Percentiles rank a stretch among this genome's conserved stretches.
Evolutionary conservation across 2,329 filamentous ascomycete species (phyloP).

Genomic region (Microsporum audouinii): DNA sequence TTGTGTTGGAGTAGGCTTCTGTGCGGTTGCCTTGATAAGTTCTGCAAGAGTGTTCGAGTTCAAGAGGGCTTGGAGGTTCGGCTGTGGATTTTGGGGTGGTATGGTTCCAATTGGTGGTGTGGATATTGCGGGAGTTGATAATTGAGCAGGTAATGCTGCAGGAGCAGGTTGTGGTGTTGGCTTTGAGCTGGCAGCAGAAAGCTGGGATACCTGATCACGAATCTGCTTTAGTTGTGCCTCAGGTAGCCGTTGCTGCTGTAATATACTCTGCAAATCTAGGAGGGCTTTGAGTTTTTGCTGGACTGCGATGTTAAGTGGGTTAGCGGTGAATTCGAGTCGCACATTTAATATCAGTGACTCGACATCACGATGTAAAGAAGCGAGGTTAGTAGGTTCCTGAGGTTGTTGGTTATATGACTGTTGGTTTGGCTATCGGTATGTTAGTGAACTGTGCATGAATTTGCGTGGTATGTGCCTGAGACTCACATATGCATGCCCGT

Average conservation of each 20-base stretch:
- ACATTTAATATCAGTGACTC: constrained; percentile 62
- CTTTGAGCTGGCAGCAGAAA: constrained; percentile 32
- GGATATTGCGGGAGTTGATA: constrained; percentile 10
- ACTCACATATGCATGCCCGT: constrained; percentile 22
- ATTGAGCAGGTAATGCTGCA: constrained; percentile 19
- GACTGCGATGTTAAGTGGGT: constrained; percentile 62
- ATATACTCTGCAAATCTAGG: constrained; percentile 67
- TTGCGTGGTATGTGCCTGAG: neutral
- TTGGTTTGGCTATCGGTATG: neutral
- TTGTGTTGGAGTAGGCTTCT: constrained; percentile 36
- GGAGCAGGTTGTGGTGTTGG: constrained; percentile 5
- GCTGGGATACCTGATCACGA: constrained; percentile 69
- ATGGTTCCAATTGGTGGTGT: constrained; percentile 6
- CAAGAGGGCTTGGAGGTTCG: constrained; percentile 23
- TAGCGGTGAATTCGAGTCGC: constrained; percentile 62
- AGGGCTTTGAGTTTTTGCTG: constrained; percentile 74
- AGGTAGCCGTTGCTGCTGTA: constrained; percentile 66
- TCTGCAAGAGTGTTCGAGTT: constrained; percentile 35
- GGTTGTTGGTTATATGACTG: constrained; percentile 12
- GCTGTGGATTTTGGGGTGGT: constrained; percentile 19
- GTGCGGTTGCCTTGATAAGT: constrained; percentile 34
- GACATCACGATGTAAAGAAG: constrained; percentile 72
- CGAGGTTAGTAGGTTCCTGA: constrained; percentile 42
- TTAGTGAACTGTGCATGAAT: neutral
- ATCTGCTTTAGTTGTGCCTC: constrained; percentile 74